Conservation (phyloP, 495 filamentous ascomycete genomes). For the Trichocladium antarcticum region DNA sequence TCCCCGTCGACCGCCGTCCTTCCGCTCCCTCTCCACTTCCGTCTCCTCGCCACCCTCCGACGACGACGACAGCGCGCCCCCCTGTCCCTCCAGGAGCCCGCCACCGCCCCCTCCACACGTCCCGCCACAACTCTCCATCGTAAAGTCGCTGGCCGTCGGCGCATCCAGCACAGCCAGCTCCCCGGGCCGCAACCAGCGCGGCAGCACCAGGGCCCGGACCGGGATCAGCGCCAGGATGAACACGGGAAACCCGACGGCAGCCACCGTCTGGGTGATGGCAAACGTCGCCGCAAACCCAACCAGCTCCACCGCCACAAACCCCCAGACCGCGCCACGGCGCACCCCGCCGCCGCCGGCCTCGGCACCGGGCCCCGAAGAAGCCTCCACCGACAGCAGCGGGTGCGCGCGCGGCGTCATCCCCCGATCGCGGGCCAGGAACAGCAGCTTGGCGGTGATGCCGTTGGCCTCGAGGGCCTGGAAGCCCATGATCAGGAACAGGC, state of each 20-base stretch:
- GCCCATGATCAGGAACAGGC: slow-evolving; percentile 92
- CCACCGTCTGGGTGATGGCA: slow-evolving; percentile 92
- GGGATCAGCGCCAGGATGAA: slow-evolving; percentile 78
- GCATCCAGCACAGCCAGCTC: slow-evolving; percentile 66
- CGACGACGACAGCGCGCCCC: not conserved
- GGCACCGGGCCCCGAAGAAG: too few relatives aligned
- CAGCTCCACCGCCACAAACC: slow-evolving; percentile 66
- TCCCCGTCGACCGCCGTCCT: slow-evolving; percentile 4
- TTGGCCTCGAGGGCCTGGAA: slow-evolving; percentile 71
- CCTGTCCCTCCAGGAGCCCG: not conserved
- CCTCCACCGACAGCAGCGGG: slow-evolving; percentile 48
- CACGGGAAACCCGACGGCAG: slow-evolving; percentile 86
- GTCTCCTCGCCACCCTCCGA: not conserved
- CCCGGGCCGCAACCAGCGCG: slow-evolving; percentile 51
- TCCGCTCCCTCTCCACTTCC: slow-evolving; percentile 1
- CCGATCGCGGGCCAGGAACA: slow-evolving; percentile 62
- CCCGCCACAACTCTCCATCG: slow-evolving; percentile 75
- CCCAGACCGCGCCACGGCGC: slow-evolving; percentile 56
- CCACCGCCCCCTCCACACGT: slow-evolving; percentile 37
- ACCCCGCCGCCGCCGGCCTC: slow-evolving; percentile 29
- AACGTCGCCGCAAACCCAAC: slow-evolving; percentile 77
- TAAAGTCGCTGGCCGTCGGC: slow-evolving; percentile 73
- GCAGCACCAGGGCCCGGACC: slow-evolving; percentile 59
- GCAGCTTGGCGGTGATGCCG: slow-evolving; percentile 69
- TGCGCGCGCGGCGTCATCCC: slow-evolving; percentile 52